Conservation (phyloP, 768 basidiomycete species). For the Leccinum pellstonianum region DNA sequence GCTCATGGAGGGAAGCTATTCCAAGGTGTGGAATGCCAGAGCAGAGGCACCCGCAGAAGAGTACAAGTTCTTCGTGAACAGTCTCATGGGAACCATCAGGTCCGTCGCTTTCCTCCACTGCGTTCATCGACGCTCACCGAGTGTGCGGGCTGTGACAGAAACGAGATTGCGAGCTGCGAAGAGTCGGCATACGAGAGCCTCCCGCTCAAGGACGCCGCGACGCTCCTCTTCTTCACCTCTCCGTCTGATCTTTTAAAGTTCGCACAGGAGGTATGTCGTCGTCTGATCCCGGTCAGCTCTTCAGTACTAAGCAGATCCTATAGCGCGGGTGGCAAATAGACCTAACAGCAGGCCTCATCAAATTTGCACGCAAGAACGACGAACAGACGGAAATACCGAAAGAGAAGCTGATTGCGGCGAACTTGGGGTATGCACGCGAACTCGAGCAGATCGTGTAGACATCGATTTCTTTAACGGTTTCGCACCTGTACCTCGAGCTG, state of each 20-base stretch:
- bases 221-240: conserved; percentile 86
- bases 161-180: conserved; percentile 96
- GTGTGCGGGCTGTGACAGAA: conserved; percentile 44
- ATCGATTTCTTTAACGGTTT: neutral
- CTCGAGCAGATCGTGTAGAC: conserved; percentile 85
- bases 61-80: conserved; percentile 92
- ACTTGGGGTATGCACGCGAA: conserved; percentile 79
- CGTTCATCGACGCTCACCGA: conserved; percentile 4
- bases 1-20: conserved; percentile 99
- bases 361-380: conserved; percentile 78
- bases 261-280: conserved; percentile 64
- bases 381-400: conserved; percentile 86
- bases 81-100: conserved; percentile 93
- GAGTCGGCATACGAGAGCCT: conserved; percentile 91
- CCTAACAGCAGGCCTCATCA: conserved; percentile 64
- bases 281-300: neutral
- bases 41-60: conserved; percentile 92
- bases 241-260: conserved; percentile 82
- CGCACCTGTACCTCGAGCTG: neutral
- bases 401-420: conserved; percentile 75
- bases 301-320: conserved; percentile 4
- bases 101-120: conserved; percentile 31
- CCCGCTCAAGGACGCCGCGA: conserved; percentile 85
- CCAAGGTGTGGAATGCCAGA: conserved; percentile 95
- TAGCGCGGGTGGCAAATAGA: conserved; percentile 88